Percentiles rank a stretch among this genome's conserved stretches.
Conservation (phyloP, 2,329 filamentous ascomycete genomes). For the Rhynchosporium secalis region DNA sequence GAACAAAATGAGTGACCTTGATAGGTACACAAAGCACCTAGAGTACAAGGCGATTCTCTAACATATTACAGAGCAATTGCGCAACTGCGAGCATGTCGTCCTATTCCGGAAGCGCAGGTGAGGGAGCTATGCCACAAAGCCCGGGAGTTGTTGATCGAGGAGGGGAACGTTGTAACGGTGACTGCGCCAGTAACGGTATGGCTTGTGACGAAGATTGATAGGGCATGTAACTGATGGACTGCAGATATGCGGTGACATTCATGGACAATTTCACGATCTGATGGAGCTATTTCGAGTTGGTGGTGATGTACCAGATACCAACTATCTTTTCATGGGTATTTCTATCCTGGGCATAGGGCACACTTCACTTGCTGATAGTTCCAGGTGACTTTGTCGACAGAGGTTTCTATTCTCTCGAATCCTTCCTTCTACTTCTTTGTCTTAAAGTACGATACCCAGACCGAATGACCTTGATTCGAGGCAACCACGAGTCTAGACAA, state of each 20-base stretch:
- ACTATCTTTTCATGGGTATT: slow-evolving; percentile 93
- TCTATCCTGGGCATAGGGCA: background rate
- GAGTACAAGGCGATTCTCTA: background rate
- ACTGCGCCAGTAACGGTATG: slow-evolving; percentile 87
- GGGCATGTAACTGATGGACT: slow-evolving; percentile 23
- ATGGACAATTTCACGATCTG: slow-evolving; percentile 93
- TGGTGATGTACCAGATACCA: slow-evolving; percentile 91
- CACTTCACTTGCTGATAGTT: slow-evolving; percentile 22
- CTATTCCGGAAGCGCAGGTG: slow-evolving; percentile 93
- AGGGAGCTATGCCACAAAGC: slow-evolving; percentile 97
- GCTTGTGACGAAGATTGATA: background rate
- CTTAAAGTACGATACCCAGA: slow-evolving; percentile 97
- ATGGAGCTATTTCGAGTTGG: slow-evolving; percentile 97
- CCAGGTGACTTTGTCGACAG: slow-evolving; percentile 94
- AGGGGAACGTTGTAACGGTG: slow-evolving; percentile 95
- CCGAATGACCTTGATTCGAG: slow-evolving; percentile 92
- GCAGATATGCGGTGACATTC: slow-evolving; percentile 93
- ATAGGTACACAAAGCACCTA: slow-evolving; percentile 62
- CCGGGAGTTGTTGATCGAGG: slow-evolving; percentile 91
- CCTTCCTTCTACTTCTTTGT: slow-evolving; percentile 90
- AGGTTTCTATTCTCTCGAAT: slow-evolving; percentile 96
- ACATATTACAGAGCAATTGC: slow-evolving; percentile 74
- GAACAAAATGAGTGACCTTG: slow-evolving; percentile 81
- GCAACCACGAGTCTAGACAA: slow-evolving; percentile 94
- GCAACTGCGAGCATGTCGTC: slow-evolving; percentile 91